Conservation (phyloP, 2,329 filamentous ascomycete species). For the Sporothrix pseudoabietina region DNA sequence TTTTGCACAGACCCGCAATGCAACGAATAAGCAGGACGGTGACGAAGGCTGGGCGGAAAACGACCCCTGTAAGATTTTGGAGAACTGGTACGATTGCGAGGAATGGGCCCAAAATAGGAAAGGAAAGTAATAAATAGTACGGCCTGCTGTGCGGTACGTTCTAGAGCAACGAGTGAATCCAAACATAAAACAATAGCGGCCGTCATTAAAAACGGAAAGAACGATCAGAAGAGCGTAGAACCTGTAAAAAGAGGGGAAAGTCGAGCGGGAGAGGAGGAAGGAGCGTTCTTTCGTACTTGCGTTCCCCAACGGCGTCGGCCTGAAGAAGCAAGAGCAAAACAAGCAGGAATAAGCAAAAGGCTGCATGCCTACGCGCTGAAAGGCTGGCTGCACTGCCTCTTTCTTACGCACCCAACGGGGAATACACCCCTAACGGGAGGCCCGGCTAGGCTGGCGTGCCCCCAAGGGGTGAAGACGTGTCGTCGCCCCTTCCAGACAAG, state of each 20-base stretch:
- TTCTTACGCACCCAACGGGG: neutral
- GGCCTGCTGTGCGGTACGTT: neutral
- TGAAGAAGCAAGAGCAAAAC: neutral
- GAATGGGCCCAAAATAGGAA: neutral
- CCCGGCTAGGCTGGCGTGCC: slow-evolving; percentile 6
- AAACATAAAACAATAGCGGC: neutral
- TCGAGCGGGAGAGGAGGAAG: neutral
- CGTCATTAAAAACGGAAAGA: neutral
- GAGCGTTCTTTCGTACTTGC: too few species aligned
- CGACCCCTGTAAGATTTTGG: neutral
- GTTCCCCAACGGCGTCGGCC: neutral
- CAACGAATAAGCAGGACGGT: slow-evolving; percentile 1
- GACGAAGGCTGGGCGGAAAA: neutral
- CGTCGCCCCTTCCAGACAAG: neutral
- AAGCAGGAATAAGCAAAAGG: neutral
- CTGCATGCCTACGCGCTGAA: neutral
- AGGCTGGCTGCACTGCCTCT: neutral
- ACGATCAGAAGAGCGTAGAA: neutral
- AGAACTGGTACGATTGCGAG: neutral
- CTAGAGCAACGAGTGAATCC: neutral
- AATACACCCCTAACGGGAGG: slow-evolving; percentile 8
- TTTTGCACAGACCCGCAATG: neutral
- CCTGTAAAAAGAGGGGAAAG: neutral
- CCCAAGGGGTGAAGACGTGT: neutral
- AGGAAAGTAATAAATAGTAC: slow-evolving; percentile 6